These are phyloP conservation scores for Raddia distichophylla DNA, from an alignment of 176 grass and related monocot genomes.

Conservation along the genomic window DNA sequence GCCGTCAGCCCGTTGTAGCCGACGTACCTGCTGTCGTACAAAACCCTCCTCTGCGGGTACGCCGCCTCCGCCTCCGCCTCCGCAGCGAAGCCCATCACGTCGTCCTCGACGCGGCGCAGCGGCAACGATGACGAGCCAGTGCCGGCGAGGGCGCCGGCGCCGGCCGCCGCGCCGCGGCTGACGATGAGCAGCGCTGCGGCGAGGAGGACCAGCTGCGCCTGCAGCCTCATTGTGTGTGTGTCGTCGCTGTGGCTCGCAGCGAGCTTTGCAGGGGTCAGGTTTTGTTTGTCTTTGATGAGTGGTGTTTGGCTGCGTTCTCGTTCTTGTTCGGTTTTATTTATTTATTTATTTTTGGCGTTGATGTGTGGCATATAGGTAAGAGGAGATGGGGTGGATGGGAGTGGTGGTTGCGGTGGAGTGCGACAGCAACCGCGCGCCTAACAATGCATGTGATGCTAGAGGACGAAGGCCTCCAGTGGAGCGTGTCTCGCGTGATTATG, in stretches of 20 bases:
- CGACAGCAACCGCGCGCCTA: conserved; percentile 12
- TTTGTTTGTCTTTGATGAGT: background rate
- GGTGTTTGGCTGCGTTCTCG: background rate
- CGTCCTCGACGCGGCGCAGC: conserved; percentile 18
- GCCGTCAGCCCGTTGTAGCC: background rate
- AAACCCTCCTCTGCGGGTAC: conserved; percentile 32
- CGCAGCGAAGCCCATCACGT: background rate
- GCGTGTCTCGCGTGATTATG: background rate
- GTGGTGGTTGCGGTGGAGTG: background rate
- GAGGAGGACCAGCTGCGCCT: background rate
- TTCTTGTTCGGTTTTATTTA: too few relatives aligned
- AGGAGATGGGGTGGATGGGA: background rate
- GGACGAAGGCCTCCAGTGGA: conserved; percentile 1
- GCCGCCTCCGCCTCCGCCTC: background rate
- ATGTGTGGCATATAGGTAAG: background rate
- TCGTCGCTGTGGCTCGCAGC: background rate
- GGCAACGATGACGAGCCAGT: background rate
- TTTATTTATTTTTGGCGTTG: background rate
- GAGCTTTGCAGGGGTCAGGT: background rate
- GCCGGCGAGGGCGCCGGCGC: background rate
- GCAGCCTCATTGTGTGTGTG: background rate
- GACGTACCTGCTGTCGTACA: background rate
- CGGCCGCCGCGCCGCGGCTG: background rate
- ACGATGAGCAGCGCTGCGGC: background rate
- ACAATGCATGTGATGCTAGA: conserved; percentile 40